phyloP scores from a whole-genome alignment of 441 rosid genomes.

The Pelargonium australe region DNA sequence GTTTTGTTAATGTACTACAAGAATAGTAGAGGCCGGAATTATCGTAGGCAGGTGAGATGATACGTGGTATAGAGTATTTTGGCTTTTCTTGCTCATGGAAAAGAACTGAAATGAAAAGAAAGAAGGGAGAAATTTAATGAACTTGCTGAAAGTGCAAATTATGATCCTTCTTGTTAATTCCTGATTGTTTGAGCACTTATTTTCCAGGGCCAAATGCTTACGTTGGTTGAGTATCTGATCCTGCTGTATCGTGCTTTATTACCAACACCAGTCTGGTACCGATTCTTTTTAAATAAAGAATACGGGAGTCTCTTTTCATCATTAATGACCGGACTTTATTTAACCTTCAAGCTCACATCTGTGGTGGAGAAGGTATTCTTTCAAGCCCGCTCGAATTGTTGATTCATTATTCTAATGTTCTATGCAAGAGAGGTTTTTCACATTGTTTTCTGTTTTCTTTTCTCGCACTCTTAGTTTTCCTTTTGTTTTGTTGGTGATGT shows the following conservation, averaged over 20 bases:
- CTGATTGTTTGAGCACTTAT: too few species aligned
- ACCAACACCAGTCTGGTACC: slow-evolving; percentile 81
- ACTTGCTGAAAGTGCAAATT: too few species aligned
- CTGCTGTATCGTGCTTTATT: slow-evolving; percentile 64
- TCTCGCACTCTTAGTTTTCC: slow-evolving; percentile 1
- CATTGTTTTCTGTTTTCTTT: too few species aligned
- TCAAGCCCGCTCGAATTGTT: neutral
- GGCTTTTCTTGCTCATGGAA: too few species aligned
- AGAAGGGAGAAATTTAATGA: too few species aligned
- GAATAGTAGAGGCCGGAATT: slow-evolving; percentile 66
- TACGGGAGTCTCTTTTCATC: slow-evolving; percentile 84
- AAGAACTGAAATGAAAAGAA: too few species aligned
- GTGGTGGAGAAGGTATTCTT: slow-evolving; percentile 59
- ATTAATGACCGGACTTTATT: slow-evolving; percentile 64
- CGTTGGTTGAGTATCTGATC: slow-evolving; percentile 63
- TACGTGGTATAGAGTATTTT: too few species aligned
- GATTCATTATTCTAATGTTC: too few species aligned
- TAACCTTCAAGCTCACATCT: slow-evolving; percentile 75
- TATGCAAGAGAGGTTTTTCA: too few species aligned
- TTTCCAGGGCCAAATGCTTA: slow-evolving; percentile 65
- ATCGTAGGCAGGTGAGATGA: slow-evolving; percentile 70
- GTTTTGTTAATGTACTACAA: slow-evolving; percentile 55
- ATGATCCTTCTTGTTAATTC: too few species aligned
- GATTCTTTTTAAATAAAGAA: slow-evolving; percentile 76
- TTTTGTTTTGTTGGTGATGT: slow-evolving; percentile 12